phyloP scores from a whole-genome alignment of 2,329 filamentous ascomycete species.

The Dothideomycetes sp. region DNA sequence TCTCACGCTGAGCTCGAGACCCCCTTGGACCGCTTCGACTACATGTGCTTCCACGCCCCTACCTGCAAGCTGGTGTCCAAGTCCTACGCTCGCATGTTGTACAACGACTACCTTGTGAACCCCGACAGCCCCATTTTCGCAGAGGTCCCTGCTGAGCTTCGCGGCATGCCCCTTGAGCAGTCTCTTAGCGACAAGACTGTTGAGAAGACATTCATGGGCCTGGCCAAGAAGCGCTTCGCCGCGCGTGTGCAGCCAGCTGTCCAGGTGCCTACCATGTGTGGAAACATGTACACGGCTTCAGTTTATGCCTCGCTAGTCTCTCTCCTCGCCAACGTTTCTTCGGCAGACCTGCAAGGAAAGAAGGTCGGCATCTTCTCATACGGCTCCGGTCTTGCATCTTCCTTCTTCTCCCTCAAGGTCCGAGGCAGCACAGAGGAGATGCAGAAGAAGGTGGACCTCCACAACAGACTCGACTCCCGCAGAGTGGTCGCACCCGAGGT shows the following conservation, averaged over 20 bases:
- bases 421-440: conserved; percentile 36
- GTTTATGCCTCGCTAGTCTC: conserved; percentile 40
- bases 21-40: conserved; percentile 41
- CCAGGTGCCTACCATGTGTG: conserved; percentile 40
- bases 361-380: conserved; percentile 42
- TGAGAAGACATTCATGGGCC: conserved; percentile 42
- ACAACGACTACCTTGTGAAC: conserved; percentile 40
- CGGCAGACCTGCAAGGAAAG: conserved; percentile 37
- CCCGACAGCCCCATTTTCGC: conserved; percentile 37
- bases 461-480: conserved; percentile 33
- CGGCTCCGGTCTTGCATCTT: conserved; percentile 40
- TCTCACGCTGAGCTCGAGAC: conserved; percentile 29
- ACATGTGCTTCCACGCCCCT: conserved; percentile 44
- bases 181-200: conserved; percentile 41
- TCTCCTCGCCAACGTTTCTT: conserved; percentile 34
- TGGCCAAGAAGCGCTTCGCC: conserved; percentile 41
- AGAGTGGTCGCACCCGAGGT: conserved; percentile 35
- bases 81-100: conserved; percentile 41
- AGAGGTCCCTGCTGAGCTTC: conserved; percentile 38
- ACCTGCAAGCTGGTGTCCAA: conserved; percentile 45
- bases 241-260: conserved; percentile 38
- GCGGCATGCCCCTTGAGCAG: conserved; percentile 33
- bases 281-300: conserved; percentile 45
- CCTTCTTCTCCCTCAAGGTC: conserved; percentile 39
- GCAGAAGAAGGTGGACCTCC: conserved; percentile 35